These are phyloP conservation scores for Monosporascus sp. DNA, from an alignment of 2,329 filamentous ascomycete species.

Conservation along the genomic window DNA sequence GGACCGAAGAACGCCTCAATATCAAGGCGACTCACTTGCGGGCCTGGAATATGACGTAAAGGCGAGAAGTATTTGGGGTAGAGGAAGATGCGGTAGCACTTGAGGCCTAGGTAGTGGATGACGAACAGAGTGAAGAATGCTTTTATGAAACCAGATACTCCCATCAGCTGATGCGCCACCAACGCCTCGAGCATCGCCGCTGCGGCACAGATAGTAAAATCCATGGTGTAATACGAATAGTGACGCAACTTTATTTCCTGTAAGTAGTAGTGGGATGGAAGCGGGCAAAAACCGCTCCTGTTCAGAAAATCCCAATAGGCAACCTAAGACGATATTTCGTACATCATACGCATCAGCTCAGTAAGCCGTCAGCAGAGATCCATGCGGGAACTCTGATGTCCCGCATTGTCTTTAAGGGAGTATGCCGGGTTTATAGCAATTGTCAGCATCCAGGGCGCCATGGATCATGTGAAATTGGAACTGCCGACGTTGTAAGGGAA, in stretches of 20 bases:
- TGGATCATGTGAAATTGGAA: background rate
- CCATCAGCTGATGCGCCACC: background rate
- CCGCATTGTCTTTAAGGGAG: too few species aligned
- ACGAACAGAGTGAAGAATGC: conserved; percentile 1
- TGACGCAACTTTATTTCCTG: background rate
- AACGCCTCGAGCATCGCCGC: background rate
- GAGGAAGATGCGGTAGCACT: conserved; percentile 7
- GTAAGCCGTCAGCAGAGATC: too few species aligned
- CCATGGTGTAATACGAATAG: background rate
- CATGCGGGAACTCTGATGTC: too few species aligned
- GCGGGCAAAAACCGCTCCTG: background rate
- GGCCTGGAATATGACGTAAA: background rate
- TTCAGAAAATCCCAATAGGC: too few species aligned
- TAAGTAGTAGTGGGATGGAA: background rate
- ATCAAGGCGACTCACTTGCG: conserved; percentile 1
- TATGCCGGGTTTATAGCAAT: too few species aligned
- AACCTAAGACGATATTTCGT: too few species aligned
- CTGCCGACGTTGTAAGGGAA: background rate
- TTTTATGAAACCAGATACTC: background rate
- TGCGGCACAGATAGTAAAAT: background rate
- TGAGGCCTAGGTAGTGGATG: conserved; percentile 5
- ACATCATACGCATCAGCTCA: too few species aligned
- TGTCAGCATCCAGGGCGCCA: too few species aligned
- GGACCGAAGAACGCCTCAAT: too few species aligned
- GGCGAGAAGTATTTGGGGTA: conserved; percentile 8